phyloP scores from a whole-genome alignment of 2,329 filamentous ascomycete species.

The Monascus ruber region DNA sequence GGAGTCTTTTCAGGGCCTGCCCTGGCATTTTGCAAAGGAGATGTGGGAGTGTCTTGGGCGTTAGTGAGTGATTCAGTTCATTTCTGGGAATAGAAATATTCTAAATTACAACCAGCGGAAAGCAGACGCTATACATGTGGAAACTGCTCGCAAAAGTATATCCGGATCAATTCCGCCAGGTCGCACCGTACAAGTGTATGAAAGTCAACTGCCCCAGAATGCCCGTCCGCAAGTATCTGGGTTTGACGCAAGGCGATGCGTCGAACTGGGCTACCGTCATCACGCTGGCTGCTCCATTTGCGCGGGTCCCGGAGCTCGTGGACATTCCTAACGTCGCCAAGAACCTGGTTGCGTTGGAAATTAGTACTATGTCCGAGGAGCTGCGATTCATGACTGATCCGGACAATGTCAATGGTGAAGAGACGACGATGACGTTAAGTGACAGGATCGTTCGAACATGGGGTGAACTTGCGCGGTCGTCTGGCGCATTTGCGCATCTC shows the following conservation, averaged over 20 bases:
- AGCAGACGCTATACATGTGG: slow-evolving; percentile 33
- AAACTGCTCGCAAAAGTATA: slow-evolving; percentile 30
- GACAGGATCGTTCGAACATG: slow-evolving; percentile 32
- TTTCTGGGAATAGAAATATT: slow-evolving; percentile 1
- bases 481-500: slow-evolving; percentile 26
- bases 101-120: slow-evolving; percentile 13
- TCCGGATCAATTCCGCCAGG: slow-evolving; percentile 20
- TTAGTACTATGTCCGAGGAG: slow-evolving; percentile 11
- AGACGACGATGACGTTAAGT: slow-evolving; percentile 12
- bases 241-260: slow-evolving; percentile 19
- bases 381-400: slow-evolving; percentile 4
- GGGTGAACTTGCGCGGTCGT: slow-evolving; percentile 24
- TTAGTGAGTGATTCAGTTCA: slow-evolving; percentile 16
- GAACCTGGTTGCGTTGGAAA: slow-evolving; percentile 31
- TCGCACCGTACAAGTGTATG: slow-evolving; percentile 18
- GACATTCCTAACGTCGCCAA: slow-evolving; percentile 22
- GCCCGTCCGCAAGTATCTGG: slow-evolving; percentile 24
- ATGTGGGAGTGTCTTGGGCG: slow-evolving; percentile 28
- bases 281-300: slow-evolving; percentile 20
- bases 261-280: slow-evolving; percentile 25
- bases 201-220: slow-evolving; percentile 18
- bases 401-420: background rate
- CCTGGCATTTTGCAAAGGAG: slow-evolving; percentile 28
- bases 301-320: slow-evolving; percentile 25
- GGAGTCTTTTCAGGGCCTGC: slow-evolving; percentile 25